Evolutionary conservation across 345 rosid genomes (phyloP), one percentile per base, ranked within the genome.

Genomic region (Eucalyptus regnans): DNA sequence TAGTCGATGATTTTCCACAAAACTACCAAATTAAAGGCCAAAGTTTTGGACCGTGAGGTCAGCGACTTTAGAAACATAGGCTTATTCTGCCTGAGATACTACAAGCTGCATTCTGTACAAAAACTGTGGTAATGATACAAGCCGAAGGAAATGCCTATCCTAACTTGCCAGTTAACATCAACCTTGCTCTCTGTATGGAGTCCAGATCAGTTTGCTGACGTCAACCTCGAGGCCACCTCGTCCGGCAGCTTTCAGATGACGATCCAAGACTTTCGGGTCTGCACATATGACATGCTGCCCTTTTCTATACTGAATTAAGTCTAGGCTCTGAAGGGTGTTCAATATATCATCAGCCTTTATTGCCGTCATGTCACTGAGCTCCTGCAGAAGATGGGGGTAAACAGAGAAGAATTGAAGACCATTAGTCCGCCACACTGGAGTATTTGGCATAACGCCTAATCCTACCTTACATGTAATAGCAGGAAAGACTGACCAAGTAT

Each of bases 241-340:
- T 13, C 99, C 99, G 18, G 99, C 99, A 13, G 99, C 99, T 94
- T 98, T 98, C 87, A 98, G 94, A 91, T 98, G 99, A 31, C 99
- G 97, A 88, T 98, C 99, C 91, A 98, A 92, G 8, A 98, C 97
- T 91, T 98, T 98, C 14, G 99, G 99, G 91, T 98, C 99, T 0
- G 99, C 99, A 86, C 99, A 98, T 71, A 98, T 98, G 83, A 97
- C 99, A 49, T 98, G 99, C 90, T 98, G 99, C 87, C 99, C 99
- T 91, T 98, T 98, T 88, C 99, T 94, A 94, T 98, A 98, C 87
- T 98, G 99, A 89, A 98, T 98, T 91, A 98, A 89, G 87, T 98
- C 99, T 88, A 98, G 94, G 93, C 97, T 96, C 94, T 98, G 99
- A 86, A 98, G 97, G 51, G 99, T 98, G 88, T 92, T 93, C 91